Evolutionary conservation across 208 protist genomes (phyloP).

Genomic region (Herpetomonas tarakana): DNA sequence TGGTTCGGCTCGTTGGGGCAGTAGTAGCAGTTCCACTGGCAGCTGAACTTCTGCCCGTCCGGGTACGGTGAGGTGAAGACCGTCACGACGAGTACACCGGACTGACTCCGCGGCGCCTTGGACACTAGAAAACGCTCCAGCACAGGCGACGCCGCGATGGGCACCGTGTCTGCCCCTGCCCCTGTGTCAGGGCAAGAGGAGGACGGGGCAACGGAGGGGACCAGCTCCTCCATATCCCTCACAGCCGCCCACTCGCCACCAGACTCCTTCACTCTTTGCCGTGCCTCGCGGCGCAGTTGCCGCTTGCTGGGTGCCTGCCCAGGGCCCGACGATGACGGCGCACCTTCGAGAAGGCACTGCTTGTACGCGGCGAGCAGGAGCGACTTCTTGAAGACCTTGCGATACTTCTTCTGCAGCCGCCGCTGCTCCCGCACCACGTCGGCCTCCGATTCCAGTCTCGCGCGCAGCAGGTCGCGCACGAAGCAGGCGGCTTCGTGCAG

Average conservation of each 20-base stretch:
- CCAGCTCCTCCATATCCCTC: constrained; percentile 29
- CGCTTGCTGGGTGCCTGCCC: neutral
- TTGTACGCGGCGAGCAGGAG: constrained; percentile 80
- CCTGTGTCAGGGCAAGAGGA: neutral
- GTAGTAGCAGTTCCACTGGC: constrained; percentile 94
- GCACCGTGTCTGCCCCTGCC: neutral
- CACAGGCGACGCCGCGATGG: constrained; percentile 7
- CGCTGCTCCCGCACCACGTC: constrained; percentile 45
- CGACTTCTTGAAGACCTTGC: constrained; percentile 65
- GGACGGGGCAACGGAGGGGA: neutral
- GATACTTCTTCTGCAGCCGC: constrained; percentile 65
- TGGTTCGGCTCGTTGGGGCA: constrained; percentile 90
- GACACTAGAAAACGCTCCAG: constrained; percentile 72
- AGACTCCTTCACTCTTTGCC: neutral
- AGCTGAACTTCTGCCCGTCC: constrained; percentile 82
- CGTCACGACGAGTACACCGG: constrained; percentile 90
- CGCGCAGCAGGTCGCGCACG: constrained; percentile 39
- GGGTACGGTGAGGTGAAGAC: constrained; percentile 91
- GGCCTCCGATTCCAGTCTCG: constrained; percentile 19
- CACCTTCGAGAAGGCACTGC: constrained; percentile 23
- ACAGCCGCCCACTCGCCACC: neutral
- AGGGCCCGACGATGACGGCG: neutral
- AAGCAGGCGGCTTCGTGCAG: constrained; percentile 39
- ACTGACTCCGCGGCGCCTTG: constrained; percentile 86
- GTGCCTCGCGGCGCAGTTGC: neutral